These are phyloP conservation scores for Porpolomopsis calyptriformis DNA, from an alignment of 768 basidiomycete genomes.

Conservation along the genomic window DNA sequence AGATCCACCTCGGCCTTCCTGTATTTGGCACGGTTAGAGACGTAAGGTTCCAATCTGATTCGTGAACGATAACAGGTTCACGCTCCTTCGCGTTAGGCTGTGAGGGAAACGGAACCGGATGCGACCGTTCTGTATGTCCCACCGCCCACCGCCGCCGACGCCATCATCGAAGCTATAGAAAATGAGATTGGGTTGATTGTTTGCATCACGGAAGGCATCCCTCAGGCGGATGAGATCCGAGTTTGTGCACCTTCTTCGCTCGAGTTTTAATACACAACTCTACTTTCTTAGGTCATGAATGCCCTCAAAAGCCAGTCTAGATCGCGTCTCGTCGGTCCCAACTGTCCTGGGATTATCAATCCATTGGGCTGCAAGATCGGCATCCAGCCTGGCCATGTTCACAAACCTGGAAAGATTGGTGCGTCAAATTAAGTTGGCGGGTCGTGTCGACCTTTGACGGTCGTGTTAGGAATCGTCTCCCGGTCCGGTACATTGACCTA, in stretches of 20 bases:
- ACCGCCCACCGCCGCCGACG: conserved; percentile 91
- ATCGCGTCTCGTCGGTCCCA: conserved; percentile 94
- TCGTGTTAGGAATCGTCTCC: conserved; percentile 70
- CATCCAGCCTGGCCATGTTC: conserved; percentile 96
- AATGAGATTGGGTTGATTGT: conserved; percentile 97
- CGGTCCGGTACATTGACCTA: conserved; percentile 95
- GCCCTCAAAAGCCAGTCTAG: conserved; percentile 90
- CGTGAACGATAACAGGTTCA: conserved; percentile 1
- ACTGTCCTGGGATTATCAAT: conserved; percentile 98
- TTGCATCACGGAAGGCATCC: conserved; percentile 97
- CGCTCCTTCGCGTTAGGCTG: conserved; percentile 49
- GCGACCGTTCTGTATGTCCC: conserved; percentile 97
- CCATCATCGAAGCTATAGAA: conserved; percentile 98
- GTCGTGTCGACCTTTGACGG: conserved; percentile 1
- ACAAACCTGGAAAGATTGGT: conserved; percentile 95
- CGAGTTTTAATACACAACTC: background rate
- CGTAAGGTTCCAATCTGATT: conserved; percentile 33
- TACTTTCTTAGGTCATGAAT: conserved; percentile 61
- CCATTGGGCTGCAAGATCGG: conserved; percentile 99
- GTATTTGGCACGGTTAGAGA: conserved; percentile 89
- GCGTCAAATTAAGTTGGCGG: conserved; percentile 12
- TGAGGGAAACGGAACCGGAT: conserved; percentile 76
- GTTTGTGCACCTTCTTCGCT: conserved; percentile 29
- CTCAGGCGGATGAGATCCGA: conserved; percentile 91
- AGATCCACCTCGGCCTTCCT: conserved; percentile 89